Base-by-base conservation (phyloP, 192 early-diverging fungal species). In the Coemansia sp. region DNA sequence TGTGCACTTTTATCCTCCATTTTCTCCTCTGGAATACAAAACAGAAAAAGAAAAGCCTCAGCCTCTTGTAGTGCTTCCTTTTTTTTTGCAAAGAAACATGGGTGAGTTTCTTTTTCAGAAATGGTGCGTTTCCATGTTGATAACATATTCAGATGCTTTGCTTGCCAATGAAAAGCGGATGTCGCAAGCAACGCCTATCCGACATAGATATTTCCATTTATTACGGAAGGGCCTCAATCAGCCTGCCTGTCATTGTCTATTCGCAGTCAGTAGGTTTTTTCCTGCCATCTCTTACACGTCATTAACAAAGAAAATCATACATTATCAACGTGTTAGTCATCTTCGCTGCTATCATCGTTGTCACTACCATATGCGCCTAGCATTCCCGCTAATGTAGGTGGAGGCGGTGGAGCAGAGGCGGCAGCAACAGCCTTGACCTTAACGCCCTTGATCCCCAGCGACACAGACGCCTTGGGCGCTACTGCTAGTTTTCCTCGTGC, bases 301-400 rank as follows among this genome's bases (percentile, higher is more conserved):
- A 20, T 20, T 49, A 49, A 20, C 9, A 22, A 49, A 20, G 0
- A 20, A 2, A 9, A 10, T 0, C 37, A 29, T 62, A 39, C 13
- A 43, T 37, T 56, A 41, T 3, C 32, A 16, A 47, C 6, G 55
- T 13, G 3, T 45, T 22, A 27, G 45, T 29, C 12, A 24, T 56
- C 62, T 20, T 64, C 50, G 40, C 64, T 65, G n/a, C 67, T 64
- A n/a, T 68, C 62, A 30, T 22, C 43, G 38, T 61, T 38, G 12
- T 67, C 61, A 59, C 73, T 71, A 56, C 62, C 78, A 27, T 80
- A 80, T 13, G 66, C 73, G 7, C 72, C 78, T 15, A 80, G 69
- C 69, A 80, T 74, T 2, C 78, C 65, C 1, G 61, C 43, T n/a
- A 80, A 40, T 2, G 78, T 67, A 43, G 69, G 9, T 18, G 59